A percentile compares a stretch with the other conserved stretches of the same genome.
phyloP scores from a whole-genome alignment of 2,329 filamentous ascomycete species.

The Nakataea oryzae region DNA sequence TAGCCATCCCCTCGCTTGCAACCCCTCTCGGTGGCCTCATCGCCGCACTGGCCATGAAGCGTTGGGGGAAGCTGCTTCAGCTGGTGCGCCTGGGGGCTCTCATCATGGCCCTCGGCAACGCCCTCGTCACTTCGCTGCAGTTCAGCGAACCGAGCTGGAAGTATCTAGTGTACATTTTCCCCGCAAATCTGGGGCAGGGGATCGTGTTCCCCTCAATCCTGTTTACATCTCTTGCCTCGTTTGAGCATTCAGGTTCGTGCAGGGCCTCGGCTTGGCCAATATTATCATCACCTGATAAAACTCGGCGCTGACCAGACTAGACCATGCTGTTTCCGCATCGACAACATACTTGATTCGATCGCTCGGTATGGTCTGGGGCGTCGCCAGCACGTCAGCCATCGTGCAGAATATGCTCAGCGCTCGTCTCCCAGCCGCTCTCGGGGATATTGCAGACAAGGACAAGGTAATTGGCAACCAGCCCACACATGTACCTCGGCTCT shows the following conservation, averaged over 20 bases:
- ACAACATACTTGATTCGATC: conserved; percentile 51
- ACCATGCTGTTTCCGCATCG: conserved; percentile 5
- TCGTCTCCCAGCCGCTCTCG: conserved; percentile 41
- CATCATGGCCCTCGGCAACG: conserved; percentile 43
- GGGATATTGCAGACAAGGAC: conserved; percentile 45
- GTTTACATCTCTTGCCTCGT: conserved; percentile 52
- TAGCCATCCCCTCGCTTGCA: conserved; percentile 52
- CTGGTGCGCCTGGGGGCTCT: conserved; percentile 40
- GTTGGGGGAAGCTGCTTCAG: conserved; percentile 38
- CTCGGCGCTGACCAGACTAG: neutral
- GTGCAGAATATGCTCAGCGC: conserved; percentile 50
- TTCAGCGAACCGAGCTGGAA: conserved; percentile 41
- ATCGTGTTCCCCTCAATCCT: conserved; percentile 47
- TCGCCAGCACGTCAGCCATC: conserved; percentile 51
- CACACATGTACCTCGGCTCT: neutral
- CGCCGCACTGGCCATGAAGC: conserved; percentile 48
- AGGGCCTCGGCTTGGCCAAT: neutral
- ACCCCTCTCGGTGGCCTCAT: conserved; percentile 45
- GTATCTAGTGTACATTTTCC: conserved; percentile 46
- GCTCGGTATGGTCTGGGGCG: conserved; percentile 53
- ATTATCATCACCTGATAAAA: too few species aligned
- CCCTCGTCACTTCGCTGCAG: conserved; percentile 35
- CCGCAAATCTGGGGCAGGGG: conserved; percentile 48
- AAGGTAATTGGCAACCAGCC: conserved; percentile 30
- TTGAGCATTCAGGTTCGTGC: conserved; percentile 45